Percentiles rank a stretch among this genome's conserved stretches.
Evolutionary conservation across 345 rosid species (phyloP).

Genomic region (Lepidium sativum): DNA sequence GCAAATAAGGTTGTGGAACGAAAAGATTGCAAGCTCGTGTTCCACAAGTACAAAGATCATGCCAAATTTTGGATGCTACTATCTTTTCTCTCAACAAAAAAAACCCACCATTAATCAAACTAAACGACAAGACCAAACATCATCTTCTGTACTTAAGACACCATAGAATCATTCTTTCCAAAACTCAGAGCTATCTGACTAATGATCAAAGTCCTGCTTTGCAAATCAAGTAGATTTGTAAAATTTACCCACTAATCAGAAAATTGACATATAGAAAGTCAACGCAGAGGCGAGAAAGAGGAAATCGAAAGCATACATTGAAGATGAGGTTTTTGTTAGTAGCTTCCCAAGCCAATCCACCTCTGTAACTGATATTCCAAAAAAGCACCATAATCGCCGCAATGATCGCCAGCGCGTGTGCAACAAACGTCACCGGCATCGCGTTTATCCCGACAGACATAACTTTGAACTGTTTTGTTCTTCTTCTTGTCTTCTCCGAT

Average conservation of each 20-base stretch:
- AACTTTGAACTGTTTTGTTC: background rate
- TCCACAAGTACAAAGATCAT: background rate
- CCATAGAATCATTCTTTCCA: background rate
- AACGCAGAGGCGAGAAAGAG: constrained; percentile 3
- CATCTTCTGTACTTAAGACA: background rate
- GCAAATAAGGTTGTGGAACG: background rate
- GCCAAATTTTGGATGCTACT: background rate
- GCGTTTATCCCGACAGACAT: constrained; percentile 54
- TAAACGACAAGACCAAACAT: background rate
- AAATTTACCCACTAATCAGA: background rate
- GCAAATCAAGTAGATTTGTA: background rate
- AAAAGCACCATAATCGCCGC: constrained; percentile 65
- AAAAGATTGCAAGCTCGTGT: background rate
- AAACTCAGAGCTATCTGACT: background rate
- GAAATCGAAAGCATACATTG: constrained; percentile 39
- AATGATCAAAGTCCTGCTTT: background rate
- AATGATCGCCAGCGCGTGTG: constrained; percentile 52
- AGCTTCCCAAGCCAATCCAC: constrained; percentile 93
- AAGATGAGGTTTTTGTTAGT: constrained; percentile 80
- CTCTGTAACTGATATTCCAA: constrained; percentile 68
- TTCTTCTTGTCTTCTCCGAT: constrained; percentile 1
- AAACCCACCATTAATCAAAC: background rate
- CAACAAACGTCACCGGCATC: constrained; percentile 43
- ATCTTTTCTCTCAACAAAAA: background rate
- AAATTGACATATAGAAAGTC: constrained; percentile 1